These are phyloP conservation scores for Avena insularis DNA, from an alignment of 176 grass and related monocot species.

Conservation along the genomic window DNA sequence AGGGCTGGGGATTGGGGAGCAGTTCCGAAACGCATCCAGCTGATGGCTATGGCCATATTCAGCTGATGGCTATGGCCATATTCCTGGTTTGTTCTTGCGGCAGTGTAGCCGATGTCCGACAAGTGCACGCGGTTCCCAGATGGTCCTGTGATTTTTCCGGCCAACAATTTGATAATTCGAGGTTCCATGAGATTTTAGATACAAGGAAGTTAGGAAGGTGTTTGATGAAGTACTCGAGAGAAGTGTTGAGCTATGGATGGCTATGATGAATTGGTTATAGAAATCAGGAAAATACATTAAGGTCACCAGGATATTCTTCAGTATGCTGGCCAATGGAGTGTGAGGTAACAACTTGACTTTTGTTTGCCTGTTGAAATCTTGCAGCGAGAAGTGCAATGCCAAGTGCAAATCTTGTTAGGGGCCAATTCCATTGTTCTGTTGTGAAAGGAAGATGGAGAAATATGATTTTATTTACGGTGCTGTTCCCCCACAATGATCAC, in stretches of 20 bases:
- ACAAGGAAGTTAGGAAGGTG: constrained; percentile 48
- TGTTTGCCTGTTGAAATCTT: constrained; percentile 75
- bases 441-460: too few species aligned
- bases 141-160: constrained; percentile 42
- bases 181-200: constrained; percentile 40
- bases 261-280: constrained; percentile 61
- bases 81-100: constrained; percentile 53
- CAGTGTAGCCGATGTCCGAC: constrained; percentile 40
- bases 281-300: constrained; percentile 42
- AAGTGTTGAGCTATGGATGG: constrained; percentile 73
- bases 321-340: constrained; percentile 49
- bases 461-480: too few species aligned
- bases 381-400: constrained; percentile 36
- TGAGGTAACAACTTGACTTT: constrained; percentile 62
- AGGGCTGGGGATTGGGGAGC: too few species aligned
- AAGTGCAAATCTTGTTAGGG: too few species aligned
- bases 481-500: too few species aligned
- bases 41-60: constrained; percentile 36
- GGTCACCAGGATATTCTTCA: constrained; percentile 48
- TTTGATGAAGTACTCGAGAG: constrained; percentile 63
- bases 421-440: too few species aligned
- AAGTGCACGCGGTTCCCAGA: constrained; percentile 46
- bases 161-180: constrained; percentile 66
- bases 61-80: not conserved
- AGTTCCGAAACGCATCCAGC: not conserved